Base-by-base conservation (phyloP, 2,329 filamentous ascomycete species). In the Arachnomyces sp. region DNA sequence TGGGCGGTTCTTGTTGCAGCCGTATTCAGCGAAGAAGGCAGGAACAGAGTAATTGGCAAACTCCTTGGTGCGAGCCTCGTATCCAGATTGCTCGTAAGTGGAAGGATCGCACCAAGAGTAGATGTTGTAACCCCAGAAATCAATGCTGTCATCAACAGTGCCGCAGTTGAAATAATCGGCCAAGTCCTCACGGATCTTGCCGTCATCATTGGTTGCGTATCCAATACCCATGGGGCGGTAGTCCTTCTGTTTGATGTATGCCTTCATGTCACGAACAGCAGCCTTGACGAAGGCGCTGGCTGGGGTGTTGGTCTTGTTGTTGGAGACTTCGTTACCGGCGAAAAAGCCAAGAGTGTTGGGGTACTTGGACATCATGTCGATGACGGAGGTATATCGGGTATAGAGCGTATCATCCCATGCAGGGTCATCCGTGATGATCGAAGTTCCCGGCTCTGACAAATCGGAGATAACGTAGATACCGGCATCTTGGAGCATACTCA, bases 41-140 rank as follows among this genome's bases (percentile, higher is more conserved):
- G 92, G 92, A 3, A 96, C 86, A 7, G 86, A 86, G 75, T 92
- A 98, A 61, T 82, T 78, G 44, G 73, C 64, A 72, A 95, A 98
- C 69, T 95, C 90, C 50, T 86, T 66, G 52, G 88, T 88, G 62
- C 90, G 84, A 42, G 80, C 74, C 49, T 82, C 73, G 68, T 89
- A 98, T 40, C 87, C 86, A 3, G 92, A 95, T 44, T 73, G 60
- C 28, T 72, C 59, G 70, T 84, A 92, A 55, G 72, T 78, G 58
- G 86, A 94, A 53, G 89, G 65, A 52, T 90, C 92, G 63, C 92
- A 98, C 92, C 92, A 98, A 39, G 89, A 94, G 77, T 98, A 98
- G 70, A 96, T 95, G 75, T 98, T 98, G 82, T 96, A 96, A 44
- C 92, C 92, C 86, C 89, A 98, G 74, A 93, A 96, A 68, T 98